These are phyloP conservation scores for Mimosa pudica DNA, from an alignment of 306 rosid species.

Conservation along the genomic window DNA sequence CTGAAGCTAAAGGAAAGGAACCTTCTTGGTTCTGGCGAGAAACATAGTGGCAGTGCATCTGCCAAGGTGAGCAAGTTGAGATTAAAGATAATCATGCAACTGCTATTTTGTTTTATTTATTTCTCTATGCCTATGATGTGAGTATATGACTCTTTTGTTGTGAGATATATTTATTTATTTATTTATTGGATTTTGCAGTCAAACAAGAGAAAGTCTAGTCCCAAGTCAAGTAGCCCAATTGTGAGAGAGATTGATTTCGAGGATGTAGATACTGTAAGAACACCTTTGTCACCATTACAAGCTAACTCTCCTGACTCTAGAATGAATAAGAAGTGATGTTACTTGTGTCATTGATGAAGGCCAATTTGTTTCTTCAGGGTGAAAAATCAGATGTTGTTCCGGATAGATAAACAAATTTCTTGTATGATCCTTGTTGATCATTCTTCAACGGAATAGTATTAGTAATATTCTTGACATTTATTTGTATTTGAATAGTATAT, in stretches of 20 bases:
- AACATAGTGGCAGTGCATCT: constrained; percentile 60
- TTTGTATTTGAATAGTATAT: constrained; percentile 17
- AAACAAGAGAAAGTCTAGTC: constrained; percentile 78
- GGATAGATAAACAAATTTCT: constrained; percentile 14
- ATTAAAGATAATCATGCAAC: constrained; percentile 14
- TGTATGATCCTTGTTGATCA: constrained; percentile 27
- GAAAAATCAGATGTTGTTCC: constrained; percentile 11
- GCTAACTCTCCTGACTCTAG: constrained; percentile 70
- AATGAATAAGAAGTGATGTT: constrained; percentile 51
- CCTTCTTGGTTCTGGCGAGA: constrained; percentile 58
- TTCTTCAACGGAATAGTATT: constrained; percentile 37
- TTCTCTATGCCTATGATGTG: constrained; percentile 4
- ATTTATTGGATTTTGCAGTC: constrained; percentile 57
- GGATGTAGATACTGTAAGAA: constrained; percentile 58
- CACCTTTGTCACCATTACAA: constrained; percentile 77
- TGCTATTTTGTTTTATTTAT: constrained; percentile 9
- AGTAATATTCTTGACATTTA: constrained; percentile 17
- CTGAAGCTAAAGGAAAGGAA: constrained; percentile 56
- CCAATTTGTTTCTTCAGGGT: constrained; percentile 8
- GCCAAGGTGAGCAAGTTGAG: constrained; percentile 60
- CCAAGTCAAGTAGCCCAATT: constrained; percentile 52
- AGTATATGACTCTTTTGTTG: background rate
- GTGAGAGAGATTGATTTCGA: constrained; percentile 66
- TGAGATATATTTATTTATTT: background rate
- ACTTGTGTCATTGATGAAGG: constrained; percentile 20